Base-by-base conservation (phyloP, 129 eudicot species). In the Centrapalus pauciflorus region DNA sequence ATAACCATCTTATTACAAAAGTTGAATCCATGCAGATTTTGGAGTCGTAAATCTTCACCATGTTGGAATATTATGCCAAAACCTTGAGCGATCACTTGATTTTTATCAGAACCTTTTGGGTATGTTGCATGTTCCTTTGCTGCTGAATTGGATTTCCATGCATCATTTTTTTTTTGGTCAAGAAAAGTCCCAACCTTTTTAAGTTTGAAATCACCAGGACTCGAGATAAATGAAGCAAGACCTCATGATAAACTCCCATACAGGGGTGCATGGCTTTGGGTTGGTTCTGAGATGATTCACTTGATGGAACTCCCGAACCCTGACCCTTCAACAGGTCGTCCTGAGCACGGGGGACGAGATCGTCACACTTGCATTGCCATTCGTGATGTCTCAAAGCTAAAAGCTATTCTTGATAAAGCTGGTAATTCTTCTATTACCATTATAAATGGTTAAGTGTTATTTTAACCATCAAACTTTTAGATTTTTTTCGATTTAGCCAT, bases 231-330 rank as follows among this genome's bases (percentile, higher is more conserved):
- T 60, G 99, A 93, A 73, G 99, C 99, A 60, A 80, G 99, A 61
- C 99, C 99, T 11, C 83, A 89, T 35, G 96, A 93, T 59, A 93
- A 93, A 80, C 99, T 93, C 66, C 99, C 99, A 0, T 93, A 93
- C 48, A 82, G 99, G 61, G 99, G 99, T 76, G 96, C 95, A 34
- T 93, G 99, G 99, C 87, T 93, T 58, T 93, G 99, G 99, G 99
- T 89, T 43, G 96, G 99, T 57, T 73, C 99, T 45, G 96, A 82
- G 76, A 93, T 93, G 99, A 93, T 93, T 64, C 97, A 90, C 69
- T 60, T 90, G 48, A 90, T 90, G 97, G 97, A 90, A 66, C 97
- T 90, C 63, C 97, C 97, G 25, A 90, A 87, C 79, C 97, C 95
- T 0, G 97, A 90, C 51, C 97, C 97, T 26, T 69, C 67, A 27